phyloP scores from a whole-genome alignment of 495 filamentous ascomycete genomes.

The Talaromyces thailandensis region DNA sequence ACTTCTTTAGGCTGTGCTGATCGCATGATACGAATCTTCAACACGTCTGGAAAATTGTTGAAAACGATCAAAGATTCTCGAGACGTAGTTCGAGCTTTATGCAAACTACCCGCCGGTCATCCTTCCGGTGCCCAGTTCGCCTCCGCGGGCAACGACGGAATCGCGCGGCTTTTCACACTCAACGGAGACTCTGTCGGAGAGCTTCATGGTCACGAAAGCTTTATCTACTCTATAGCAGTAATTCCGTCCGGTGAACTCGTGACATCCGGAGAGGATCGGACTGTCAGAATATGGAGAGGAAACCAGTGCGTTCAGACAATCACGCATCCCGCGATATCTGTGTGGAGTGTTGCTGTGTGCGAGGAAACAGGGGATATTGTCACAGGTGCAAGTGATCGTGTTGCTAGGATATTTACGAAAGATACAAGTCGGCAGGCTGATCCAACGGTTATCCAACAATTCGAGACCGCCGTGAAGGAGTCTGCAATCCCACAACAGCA shows the following conservation, averaged over 20 bases:
- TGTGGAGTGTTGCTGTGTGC: conserved; percentile 85
- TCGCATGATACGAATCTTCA: conserved; percentile 75
- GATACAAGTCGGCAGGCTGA: conserved; percentile 61
- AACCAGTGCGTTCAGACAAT: conserved; percentile 86
- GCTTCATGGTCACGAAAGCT: conserved; percentile 83
- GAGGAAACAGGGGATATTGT: conserved; percentile 81
- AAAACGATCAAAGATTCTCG: conserved; percentile 59
- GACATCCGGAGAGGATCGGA: conserved; percentile 89
- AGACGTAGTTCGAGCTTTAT: conserved; percentile 81
- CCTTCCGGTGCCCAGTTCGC: conserved; percentile 79
- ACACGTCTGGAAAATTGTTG: conserved; percentile 53
- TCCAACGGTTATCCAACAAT: conserved; percentile 47
- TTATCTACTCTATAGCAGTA: conserved; percentile 79
- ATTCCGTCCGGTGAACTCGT: conserved; percentile 80
- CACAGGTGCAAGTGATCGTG: conserved; percentile 81
- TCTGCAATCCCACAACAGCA: conserved; percentile 84
- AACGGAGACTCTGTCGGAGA: conserved; percentile 63
- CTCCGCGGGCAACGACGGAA: conserved; percentile 79
- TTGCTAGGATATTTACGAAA: conserved; percentile 79
- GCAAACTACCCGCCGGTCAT: conserved; percentile 66
- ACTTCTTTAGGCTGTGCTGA: conserved; percentile 67
- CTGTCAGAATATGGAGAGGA: conserved; percentile 78
- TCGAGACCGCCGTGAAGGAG: conserved; percentile 69
- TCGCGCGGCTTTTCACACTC: conserved; percentile 77
- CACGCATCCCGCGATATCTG: conserved; percentile 92